Percentiles rank a stretch among this genome's conserved stretches.
These are phyloP conservation scores for Malus asiatica DNA, from an alignment of 306 rosid genomes.

Conservation along the genomic window DNA sequence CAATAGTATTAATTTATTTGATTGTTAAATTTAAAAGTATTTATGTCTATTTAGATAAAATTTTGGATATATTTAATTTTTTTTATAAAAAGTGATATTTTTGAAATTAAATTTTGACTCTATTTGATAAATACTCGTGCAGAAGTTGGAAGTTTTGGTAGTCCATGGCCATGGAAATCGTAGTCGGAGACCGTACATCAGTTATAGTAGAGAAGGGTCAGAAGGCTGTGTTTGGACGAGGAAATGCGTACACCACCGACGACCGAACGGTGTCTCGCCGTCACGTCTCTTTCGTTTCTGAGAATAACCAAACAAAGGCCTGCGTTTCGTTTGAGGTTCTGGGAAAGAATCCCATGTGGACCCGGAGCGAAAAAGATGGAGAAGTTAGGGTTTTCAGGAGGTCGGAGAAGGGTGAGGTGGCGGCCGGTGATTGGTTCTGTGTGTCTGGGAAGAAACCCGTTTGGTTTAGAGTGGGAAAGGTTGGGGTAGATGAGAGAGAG, in stretches of 20 bases:
- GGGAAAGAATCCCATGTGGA: slow-evolving; percentile 83
- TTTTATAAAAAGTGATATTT: no score
- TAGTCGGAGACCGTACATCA: slow-evolving; percentile 46
- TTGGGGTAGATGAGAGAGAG: slow-evolving; percentile 12
- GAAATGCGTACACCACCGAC: slow-evolving; percentile 38
- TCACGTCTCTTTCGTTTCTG: slow-evolving; percentile 33
- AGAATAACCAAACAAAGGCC: slow-evolving; percentile 10
- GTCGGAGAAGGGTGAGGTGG: slow-evolving; percentile 52
- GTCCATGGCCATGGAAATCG: slow-evolving; percentile 34
- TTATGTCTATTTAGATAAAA: no score
- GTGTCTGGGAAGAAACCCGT: slow-evolving; percentile 43
- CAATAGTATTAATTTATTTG: no score
- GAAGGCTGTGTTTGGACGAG: slow-evolving; percentile 45
- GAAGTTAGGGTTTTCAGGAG: slow-evolving; percentile 36
- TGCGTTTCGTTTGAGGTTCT: slow-evolving; percentile 60
- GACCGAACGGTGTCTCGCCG: slow-evolving; percentile 66
- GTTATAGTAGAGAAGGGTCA: slow-evolving; percentile 1
- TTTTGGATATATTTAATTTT: no score
- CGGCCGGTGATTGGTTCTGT: slow-evolving; percentile 59
- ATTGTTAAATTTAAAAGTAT: no score
- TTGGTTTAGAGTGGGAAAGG: slow-evolving; percentile 47
- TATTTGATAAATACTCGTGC: no score
- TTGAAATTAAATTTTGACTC: no score
- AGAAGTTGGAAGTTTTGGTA: no score
- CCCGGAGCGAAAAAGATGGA: slow-evolving; percentile 21